Evolutionary conservation across 345 rosid genomes (phyloP), one percentile per base, ranked within the genome.

Genomic region (Citrus unshiu): DNA sequence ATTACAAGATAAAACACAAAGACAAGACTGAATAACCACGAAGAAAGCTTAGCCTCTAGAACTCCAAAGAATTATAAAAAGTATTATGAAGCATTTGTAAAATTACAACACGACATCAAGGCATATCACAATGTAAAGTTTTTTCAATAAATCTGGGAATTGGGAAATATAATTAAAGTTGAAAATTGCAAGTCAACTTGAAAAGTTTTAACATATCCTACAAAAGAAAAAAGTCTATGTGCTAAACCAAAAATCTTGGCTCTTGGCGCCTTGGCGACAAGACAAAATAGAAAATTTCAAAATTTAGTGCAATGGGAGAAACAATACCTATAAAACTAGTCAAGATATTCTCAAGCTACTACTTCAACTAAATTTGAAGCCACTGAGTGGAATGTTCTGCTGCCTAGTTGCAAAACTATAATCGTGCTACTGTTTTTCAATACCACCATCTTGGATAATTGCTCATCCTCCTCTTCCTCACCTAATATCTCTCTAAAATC

Each of bases 221-320:
- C 9, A 56, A 32, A 27, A 25, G 62, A 77, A 19, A 35, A 66
- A 72, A 78, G 84, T 88, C 88, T 66, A 78, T 51, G 37, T 67
- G 84, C 83, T 83, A 77, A 86, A 80, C 58, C 78, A 80, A 83
- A 87, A 87, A 82, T 81, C 81, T 84, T 76, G 85, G 82, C 85
- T 74, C 73, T 71, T 76, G 72, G 12, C 3, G 0, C 46, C 46
- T 39, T 39, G 12, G 83, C 85, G 59, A 71, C 61, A 73, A 74
- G 37, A 46, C 64, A 68, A 73, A 27, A 63, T 64, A 63, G 40
- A 40, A 59, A 43, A 39, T 39, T 39, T 39, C 9, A 39, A 39
- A 8, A 39, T 39, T 39, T 39, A 39, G 10, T 39, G 10, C 3
- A 39, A 39, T 39, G 7, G 0, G 43, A 39, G 10, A 39, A 39